These are phyloP conservation scores for Arthrobotrys entomopaga DNA, from an alignment of 2,329 filamentous ascomycete species.

Conservation along the genomic window DNA sequence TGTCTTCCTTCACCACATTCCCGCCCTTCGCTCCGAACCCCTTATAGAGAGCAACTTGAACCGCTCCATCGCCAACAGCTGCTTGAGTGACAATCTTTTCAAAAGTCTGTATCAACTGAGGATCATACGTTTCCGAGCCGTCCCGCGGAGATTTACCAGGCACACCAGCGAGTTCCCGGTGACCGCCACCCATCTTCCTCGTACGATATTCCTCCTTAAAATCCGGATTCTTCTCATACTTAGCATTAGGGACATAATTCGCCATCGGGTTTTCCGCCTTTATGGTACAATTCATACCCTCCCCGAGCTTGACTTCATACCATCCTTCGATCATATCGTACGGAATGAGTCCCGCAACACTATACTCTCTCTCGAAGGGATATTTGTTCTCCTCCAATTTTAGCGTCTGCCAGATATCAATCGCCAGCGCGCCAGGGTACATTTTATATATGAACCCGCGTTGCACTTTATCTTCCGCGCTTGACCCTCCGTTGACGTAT, in stretches of 20 bases:
- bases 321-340: slow-evolving; percentile 18
- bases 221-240: slow-evolving; percentile 11
- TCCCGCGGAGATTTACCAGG: neutral
- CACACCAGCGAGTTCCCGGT: slow-evolving; percentile 12
- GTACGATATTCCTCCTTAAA: slow-evolving; percentile 16
- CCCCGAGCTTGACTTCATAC: slow-evolving; percentile 3
- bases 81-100: slow-evolving; percentile 16
- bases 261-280: neutral
- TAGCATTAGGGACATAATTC: neutral
- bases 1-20: neutral
- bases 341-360: slow-evolving; percentile 11
- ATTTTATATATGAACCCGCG: slow-evolving; percentile 4
- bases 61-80: neutral
- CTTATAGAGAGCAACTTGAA: slow-evolving; percentile 2
- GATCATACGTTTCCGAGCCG: slow-evolving; percentile 5
- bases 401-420: slow-evolving; percentile 3
- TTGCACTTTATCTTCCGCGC: neutral
- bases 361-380: neutral
- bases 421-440: slow-evolving; percentile 7
- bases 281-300: neutral
- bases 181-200: neutral
- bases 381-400: neutral
- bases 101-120: slow-evolving; percentile 8
- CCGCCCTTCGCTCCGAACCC: neutral
- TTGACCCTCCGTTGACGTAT: neutral